Evolutionary conservation across 75 land plant genomes (phyloP), one percentile per base, ranked within the genome.

Genomic region (Gnetum montanum): DNA sequence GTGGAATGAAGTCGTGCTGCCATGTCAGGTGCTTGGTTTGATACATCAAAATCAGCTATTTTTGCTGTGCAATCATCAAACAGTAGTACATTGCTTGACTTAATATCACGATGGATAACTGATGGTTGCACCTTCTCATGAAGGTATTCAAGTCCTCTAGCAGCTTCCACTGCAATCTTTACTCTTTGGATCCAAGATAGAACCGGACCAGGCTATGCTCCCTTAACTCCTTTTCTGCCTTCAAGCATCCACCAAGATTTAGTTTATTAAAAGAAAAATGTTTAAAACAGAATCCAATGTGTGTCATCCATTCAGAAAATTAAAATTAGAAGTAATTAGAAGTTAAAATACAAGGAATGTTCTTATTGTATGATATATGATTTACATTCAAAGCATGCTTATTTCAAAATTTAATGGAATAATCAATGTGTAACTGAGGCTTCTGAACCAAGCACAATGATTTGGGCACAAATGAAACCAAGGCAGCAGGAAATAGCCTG

Each of bases 1-100:
- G 93, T 88, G 16, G 93, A 88, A 59, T 88, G 93, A 61, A 88
- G 85, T 24, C 93, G 79, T 33, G 93, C 93, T 34, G 93, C 84
- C 76, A 70, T 78, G 57, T 88, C 93, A 36, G 93, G 89, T 36
- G 93, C 82, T 67, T 88, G 88, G 79, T 88, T 84, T 45, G 93
- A 88, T 43, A 84, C 56, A 65, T 84, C 88, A 64, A 81, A 84
- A 49, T 88, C 93, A 27, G 90, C 89, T 57, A 88, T 81, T 63
- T 88, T 88, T 10, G 93, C 82, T 25, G 75, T 73, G 61, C 78
- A 80, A 57, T 85, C 82, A 58, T 88, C 93, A 70, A 88, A 88
- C 2, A 88, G 52, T 34, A 88, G 48, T 34, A 88, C 74, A 62
- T 88, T 88, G 80, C 89, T 88, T 19, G 93, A 88, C 52, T 85